Base-by-base conservation (phyloP, 2,329 filamentous ascomycete genomes). In the Diaporthe nobilis region DNA sequence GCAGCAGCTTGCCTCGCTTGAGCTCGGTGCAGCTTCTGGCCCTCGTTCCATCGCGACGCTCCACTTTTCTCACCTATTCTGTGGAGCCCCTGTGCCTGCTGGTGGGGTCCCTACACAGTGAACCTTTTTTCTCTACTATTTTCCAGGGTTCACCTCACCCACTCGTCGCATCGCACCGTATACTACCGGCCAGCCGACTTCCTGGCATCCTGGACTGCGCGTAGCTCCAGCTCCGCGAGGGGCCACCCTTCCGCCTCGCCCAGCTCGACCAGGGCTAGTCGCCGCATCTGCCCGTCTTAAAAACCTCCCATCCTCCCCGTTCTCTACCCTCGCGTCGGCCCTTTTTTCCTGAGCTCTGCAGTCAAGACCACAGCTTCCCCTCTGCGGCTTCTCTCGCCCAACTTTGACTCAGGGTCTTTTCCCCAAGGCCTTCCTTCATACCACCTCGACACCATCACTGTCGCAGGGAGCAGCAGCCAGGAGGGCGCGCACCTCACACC, bases 381-480 rank as follows among this genome's bases (percentile, higher is more conserved):
- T 57, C 61, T 76, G 74, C 55, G 74, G 55, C 39, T 58, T 74
- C 63, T 39, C 65, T 76, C 63, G 61, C 63, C 61, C 44, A 55
- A 9, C 58, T 10, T 42, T 25, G 44, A 34, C 25, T 25, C 44
- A 70, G 63, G 60, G 44, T 39, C 71, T 65, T 34, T 70, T 34
- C 25, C 12, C 60, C 53, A 65, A 60, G 58, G 42, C 51, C 58
- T 75, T 75, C 51, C 58, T 75, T 75, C 68, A 60, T 49, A 42
- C 13, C 31, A 49, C 20, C 47, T 49, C 28, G 17, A 49, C 42
- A 42, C 20, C 51, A 28, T 9, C 57, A 37, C 31, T 47, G 28
- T 61, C 63, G 22, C 34, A 47, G 51, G 44, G 25, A 37, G 44
- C 34, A 20, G 31, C 31, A 53, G 63, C 47, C 63, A 68, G 47